These are phyloP conservation scores for Leccinum subgranulosum DNA, from an alignment of 768 basidiomycete species.

Conservation along the genomic window DNA sequence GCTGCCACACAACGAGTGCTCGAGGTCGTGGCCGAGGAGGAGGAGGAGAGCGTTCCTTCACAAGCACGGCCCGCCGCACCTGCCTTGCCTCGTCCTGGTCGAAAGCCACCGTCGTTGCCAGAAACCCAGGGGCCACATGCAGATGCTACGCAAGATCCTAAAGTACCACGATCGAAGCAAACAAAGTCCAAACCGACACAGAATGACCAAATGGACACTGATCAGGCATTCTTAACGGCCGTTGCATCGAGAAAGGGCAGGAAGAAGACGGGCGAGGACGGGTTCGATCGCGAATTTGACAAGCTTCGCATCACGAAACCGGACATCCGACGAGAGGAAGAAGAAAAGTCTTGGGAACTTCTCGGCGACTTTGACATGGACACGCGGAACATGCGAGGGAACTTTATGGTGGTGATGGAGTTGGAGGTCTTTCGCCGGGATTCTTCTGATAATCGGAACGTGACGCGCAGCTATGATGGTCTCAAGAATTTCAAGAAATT, in stretches of 20 bases:
- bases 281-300: constrained; percentile 79
- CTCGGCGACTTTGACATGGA: constrained; percentile 62
- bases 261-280: constrained; percentile 59
- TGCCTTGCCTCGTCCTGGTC: not conserved
- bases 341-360: constrained; percentile 53
- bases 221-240: constrained; percentile 66
- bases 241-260: constrained; percentile 70
- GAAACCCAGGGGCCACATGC: not conserved
- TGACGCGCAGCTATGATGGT: constrained; percentile 41
- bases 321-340: constrained; percentile 45
- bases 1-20: constrained; percentile 13
- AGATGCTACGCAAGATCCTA: constrained; percentile 28
- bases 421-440: constrained; percentile 49
- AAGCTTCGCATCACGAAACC: constrained; percentile 70
- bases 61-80: not conserved
- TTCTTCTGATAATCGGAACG: constrained; percentile 16
- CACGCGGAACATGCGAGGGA: constrained; percentile 58
- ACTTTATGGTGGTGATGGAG: constrained; percentile 78
- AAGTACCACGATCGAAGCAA: constrained; percentile 3
- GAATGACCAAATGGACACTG: constrained; percentile 44
- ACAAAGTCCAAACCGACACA: constrained; percentile 4
- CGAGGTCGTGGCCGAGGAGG: constrained; percentile 51
- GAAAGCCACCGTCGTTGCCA: constrained; percentile 1
- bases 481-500: constrained; percentile 77
- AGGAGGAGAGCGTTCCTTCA: constrained; percentile 40